Evolutionary conservation across 2,329 filamentous ascomycete species (phyloP).

Genomic region (Xylariaceae sp.): DNA sequence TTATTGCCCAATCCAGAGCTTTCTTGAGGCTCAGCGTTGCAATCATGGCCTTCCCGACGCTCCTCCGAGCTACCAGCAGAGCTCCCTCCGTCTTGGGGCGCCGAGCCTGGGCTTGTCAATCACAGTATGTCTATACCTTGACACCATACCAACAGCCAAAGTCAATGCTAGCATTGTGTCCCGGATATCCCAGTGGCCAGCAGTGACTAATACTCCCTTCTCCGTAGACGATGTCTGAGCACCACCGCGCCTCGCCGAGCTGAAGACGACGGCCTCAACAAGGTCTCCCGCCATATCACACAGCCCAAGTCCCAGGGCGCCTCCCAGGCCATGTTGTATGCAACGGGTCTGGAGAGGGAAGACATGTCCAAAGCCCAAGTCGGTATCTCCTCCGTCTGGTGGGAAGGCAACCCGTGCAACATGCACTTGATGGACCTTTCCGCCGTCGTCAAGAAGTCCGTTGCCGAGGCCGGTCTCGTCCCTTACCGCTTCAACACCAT

Average conservation of each 20-base stretch:
- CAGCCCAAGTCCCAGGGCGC: constrained; percentile 98
- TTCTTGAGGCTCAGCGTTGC: no score
- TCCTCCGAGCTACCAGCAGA: constrained; percentile 29
- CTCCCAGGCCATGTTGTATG: constrained; percentile 98
- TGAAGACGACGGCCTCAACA: constrained; percentile 67
- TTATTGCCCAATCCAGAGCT: no score
- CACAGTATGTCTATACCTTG: not conserved
- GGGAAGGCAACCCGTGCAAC: constrained; percentile 97
- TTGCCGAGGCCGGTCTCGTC: constrained; percentile 70
- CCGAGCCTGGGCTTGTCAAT: constrained; percentile 26
- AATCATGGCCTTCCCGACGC: constrained; percentile 29
- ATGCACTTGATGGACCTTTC: constrained; percentile 96
- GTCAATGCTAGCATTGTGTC: constrained; percentile 3
- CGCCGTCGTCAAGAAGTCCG: constrained; percentile 64
- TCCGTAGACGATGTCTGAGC: constrained; percentile 48
- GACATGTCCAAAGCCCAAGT: constrained; percentile 97
- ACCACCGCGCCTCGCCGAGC: constrained; percentile 46
- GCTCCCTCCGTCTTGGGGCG: constrained; percentile 24
- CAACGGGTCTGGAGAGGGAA: constrained; percentile 78
- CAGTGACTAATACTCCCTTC: constrained; percentile 1
- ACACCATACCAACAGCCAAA: not conserved
- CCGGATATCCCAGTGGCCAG: no score
- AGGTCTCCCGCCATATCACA: constrained; percentile 79
- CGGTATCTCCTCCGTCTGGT: constrained; percentile 98
- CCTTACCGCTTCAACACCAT: constrained; percentile 99